Conservation (phyloP, 495 filamentous ascomycete species). For the Penicillium manginii region DNA sequence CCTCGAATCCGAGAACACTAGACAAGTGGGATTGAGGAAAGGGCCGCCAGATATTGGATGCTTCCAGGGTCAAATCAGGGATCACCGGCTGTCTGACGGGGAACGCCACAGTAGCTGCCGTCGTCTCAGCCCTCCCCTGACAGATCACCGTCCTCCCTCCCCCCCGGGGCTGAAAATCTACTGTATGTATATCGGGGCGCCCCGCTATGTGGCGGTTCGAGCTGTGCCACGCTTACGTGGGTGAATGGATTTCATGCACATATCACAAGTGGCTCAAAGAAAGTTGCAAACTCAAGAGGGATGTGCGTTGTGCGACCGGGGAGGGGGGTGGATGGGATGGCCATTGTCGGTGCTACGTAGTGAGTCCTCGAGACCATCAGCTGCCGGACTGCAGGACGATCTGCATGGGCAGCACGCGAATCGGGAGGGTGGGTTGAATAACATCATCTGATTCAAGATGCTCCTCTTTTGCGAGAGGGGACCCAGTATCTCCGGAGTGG, state of each 20-base stretch:
- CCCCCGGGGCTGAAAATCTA: conserved; percentile 8
- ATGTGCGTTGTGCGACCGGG: conserved; percentile 4
- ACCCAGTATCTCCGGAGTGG: no score
- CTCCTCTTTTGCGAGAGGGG: not conserved
- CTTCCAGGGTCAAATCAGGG: conserved; percentile 11
- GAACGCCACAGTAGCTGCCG: conserved; percentile 5
- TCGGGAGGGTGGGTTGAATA: conserved; percentile 21
- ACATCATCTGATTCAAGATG: conserved; percentile 24
- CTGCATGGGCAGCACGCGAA: conserved; percentile 24
- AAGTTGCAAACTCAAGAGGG: conserved; percentile 1
- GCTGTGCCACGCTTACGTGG: conserved; percentile 27
- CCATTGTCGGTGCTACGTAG: conserved; percentile 17
- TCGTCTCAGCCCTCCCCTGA: conserved; percentile 18
- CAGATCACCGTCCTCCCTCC: conserved; percentile 16
- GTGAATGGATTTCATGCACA: conserved; percentile 8
- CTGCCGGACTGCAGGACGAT: conserved; percentile 25
- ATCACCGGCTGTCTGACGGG: conserved; percentile 7
- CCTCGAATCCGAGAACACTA: not conserved
- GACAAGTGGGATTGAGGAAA: not conserved
- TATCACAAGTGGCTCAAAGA: conserved; percentile 1
- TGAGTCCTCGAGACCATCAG: conserved; percentile 21
- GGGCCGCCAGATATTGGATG: conserved; percentile 1
- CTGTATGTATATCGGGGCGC: not conserved
- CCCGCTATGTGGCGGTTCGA: conserved; percentile 35
- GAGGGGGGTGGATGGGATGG: not conserved